Evolutionary conservation across 495 filamentous ascomycete species (phyloP).

Genomic region (Tricharina praecox): DNA sequence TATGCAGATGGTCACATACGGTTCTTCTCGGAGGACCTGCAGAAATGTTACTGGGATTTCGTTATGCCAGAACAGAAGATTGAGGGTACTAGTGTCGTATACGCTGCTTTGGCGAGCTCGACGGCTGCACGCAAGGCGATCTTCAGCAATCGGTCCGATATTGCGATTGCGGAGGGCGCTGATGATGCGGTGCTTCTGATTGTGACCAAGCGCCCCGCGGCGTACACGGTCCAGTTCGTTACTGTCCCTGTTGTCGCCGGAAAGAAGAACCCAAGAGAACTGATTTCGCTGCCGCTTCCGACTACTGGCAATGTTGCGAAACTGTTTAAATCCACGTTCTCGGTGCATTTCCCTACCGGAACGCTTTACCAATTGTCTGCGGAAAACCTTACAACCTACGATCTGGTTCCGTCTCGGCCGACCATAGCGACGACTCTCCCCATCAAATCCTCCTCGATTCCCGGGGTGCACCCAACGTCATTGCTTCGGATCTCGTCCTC

Average conservation of each 20-base stretch:
- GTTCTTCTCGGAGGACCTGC: constrained; percentile 20
- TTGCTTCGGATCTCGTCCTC: constrained; percentile 23
- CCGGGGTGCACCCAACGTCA: constrained; percentile 8
- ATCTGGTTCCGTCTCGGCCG: constrained; percentile 12
- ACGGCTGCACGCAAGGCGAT: constrained; percentile 15
- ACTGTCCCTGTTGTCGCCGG: neutral
- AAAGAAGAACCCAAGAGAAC: constrained; percentile 8
- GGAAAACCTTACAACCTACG: constrained; percentile 15
- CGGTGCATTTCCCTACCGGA: constrained; percentile 21
- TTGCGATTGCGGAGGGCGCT: constrained; percentile 9
- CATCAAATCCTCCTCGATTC: neutral
- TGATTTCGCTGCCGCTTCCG: constrained; percentile 11
- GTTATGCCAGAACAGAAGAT: neutral
- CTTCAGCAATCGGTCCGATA: constrained; percentile 18
- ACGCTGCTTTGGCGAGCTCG: constrained; percentile 15
- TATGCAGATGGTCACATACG: constrained; percentile 20
- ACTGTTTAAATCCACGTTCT: constrained; percentile 11
- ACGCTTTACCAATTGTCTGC: constrained; percentile 19
- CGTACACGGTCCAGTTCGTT: neutral
- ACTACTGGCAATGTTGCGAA: neutral
- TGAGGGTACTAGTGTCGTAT: constrained; percentile 12
- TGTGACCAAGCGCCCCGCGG: constrained; percentile 3
- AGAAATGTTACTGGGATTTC: constrained; percentile 18
- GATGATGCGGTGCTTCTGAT: constrained; percentile 18
- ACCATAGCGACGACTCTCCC: constrained; percentile 7